phyloP scores from a whole-genome alignment of 2,329 filamentous ascomycete species.

The Ceratocystis cacaofunesta region DNA sequence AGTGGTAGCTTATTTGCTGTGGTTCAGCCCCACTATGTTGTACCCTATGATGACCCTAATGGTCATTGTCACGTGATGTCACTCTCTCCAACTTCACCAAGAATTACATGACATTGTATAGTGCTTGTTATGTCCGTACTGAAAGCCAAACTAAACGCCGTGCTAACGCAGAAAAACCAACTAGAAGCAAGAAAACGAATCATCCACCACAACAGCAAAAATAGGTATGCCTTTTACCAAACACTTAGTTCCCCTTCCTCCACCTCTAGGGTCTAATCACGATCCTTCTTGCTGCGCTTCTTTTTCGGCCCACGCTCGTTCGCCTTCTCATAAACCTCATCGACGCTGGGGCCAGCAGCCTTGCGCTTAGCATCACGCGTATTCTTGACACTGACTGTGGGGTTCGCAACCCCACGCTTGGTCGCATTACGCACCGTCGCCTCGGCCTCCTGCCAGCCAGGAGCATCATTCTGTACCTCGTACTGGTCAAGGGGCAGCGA shows the following conservation, averaged over 20 bases:
- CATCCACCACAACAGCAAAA: too few species aligned
- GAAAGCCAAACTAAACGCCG: conserved; percentile 2
- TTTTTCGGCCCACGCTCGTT: conserved; percentile 38
- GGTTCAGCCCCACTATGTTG: too few species aligned
- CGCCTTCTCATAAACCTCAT: conserved; percentile 41
- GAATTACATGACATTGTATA: not conserved
- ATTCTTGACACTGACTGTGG: conserved; percentile 71
- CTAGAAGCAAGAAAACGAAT: not conserved
- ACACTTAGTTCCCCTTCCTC: not conserved
- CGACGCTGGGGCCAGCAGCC: conserved; percentile 39
- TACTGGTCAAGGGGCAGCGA: conserved; percentile 74
- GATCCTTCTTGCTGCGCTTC: conserved; percentile 35
- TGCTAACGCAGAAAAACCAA: not conserved
- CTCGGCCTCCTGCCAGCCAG: conserved; percentile 56
- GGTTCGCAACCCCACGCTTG: conserved; percentile 45
- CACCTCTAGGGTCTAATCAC: conserved; percentile 1
- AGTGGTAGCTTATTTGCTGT: too few species aligned
- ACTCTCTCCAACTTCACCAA: not conserved
- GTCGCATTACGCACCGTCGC: conserved; percentile 51
- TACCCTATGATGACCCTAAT: too few species aligned
- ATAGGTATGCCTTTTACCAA: conserved; percentile 2
- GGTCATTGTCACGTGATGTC: not conserved
- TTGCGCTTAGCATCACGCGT: conserved; percentile 48
- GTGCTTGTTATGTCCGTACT: not conserved
- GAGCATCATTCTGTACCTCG: conserved; percentile 47